Evolutionary conservation across 2,329 filamentous ascomycete species (phyloP), one percentile per base, ranked within the genome.

Genomic region (Beauveria varroae): DNA sequence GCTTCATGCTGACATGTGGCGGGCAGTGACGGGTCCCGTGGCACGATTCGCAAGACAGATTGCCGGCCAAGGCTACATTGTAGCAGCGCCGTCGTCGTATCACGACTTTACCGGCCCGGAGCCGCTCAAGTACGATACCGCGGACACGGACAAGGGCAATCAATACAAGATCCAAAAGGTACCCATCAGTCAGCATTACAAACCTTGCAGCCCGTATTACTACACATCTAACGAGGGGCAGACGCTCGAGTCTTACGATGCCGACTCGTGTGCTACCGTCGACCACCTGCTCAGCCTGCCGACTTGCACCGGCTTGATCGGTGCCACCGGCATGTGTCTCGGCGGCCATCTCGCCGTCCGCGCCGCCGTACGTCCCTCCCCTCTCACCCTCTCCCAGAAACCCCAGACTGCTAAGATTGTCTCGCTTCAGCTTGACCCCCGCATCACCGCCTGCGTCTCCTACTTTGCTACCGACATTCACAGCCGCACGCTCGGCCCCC

Each of bases 401-500:
- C 34, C 12, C 12, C 12, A 37, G 34, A 37, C 14, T 37, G 14
- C 5, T 16, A 37, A 16, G 2, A 16, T 16, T 16, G n/a, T 16
- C 9, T 34, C 26, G 9, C 28, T 18, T 24, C 64, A 84, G 68
- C 81, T 97, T 54, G 91, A 97, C 73, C 80, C 83, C 24, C 83
- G 93, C 61, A 84, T 97, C 62, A 81, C 82, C 44, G 90, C 91
- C 34, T 86, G 86, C 43, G 88, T 96, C 34, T 88, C 91, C 72
- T 98, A 92, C 78, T 97, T 97, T 75, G 91, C 91, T 9, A 97
- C 93, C 7, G 93, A 97, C 76, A 86, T 97, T 57, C 93, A 97
- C 78, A 85, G 80, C 65, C 82, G 84, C 62, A 91, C 87, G 9
- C 82, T 98, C 1, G 93, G 91, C 26, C 82, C 84, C 4, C 67